A percentile compares a stretch with the other conserved stretches of the same genome.
Evolutionary conservation across 1,284 basidiomycete genomes (phyloP).

Genomic region (Rhodotorula sp.): DNA sequence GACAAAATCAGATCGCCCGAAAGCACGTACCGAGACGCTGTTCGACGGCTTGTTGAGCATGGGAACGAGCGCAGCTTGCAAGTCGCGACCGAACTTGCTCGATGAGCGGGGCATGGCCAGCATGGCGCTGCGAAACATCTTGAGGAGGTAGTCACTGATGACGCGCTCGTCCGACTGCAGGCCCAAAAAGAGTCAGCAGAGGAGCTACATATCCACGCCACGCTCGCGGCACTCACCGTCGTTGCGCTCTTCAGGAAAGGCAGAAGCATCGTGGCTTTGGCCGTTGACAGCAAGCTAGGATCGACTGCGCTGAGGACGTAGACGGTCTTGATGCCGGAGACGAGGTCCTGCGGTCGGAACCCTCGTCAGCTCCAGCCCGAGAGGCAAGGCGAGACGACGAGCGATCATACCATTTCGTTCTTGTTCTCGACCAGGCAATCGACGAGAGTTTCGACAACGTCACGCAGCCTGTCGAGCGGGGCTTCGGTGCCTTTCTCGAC

Average conservation of each 20-base stretch:
- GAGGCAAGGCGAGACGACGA: not conserved
- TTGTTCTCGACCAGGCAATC: conserved; percentile 81
- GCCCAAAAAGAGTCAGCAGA: conserved; percentile 15
- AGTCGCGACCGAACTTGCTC: conserved; percentile 70
- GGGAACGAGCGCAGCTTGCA: conserved; percentile 74
- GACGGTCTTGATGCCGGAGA: conserved; percentile 78
- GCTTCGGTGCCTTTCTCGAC: conserved; percentile 39
- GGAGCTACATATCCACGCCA: conserved; percentile 15
- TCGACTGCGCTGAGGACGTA: conserved; percentile 75
- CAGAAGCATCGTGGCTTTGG: conserved; percentile 74
- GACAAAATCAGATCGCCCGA: not conserved
- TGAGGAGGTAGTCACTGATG: conserved; percentile 77
- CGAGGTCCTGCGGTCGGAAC: conserved; percentile 59
- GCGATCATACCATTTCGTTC: conserved; percentile 50
- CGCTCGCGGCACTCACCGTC: conserved; percentile 56
- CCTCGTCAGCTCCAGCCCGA: not conserved
- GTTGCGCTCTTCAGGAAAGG: conserved; percentile 81
- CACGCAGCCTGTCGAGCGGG: conserved; percentile 65
- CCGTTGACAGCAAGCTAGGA: conserved; percentile 73
- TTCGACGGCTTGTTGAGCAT: conserved; percentile 78
- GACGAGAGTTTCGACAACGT: conserved; percentile 78
- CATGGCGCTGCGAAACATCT: conserved; percentile 79
- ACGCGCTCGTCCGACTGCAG: conserved; percentile 73
- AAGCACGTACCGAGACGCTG: conserved; percentile 54
- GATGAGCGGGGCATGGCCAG: conserved; percentile 84